Evolutionary conservation across 768 basidiomycete genomes (phyloP).

Genomic region (Kondoa malvinella): DNA sequence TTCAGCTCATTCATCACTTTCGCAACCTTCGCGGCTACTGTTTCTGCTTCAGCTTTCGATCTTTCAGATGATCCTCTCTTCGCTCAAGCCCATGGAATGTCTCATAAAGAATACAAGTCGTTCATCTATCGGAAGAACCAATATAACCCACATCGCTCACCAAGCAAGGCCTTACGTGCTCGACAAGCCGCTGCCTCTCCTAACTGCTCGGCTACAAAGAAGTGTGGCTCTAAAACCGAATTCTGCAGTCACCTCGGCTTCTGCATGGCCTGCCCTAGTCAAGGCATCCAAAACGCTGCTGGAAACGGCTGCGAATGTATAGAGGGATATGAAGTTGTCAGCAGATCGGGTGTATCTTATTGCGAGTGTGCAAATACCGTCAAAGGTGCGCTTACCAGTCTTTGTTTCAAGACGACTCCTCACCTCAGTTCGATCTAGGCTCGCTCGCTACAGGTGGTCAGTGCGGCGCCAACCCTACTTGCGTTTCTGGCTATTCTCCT

Average conservation of each 20-base stretch:
- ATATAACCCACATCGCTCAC: neutral
- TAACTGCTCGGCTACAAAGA: neutral
- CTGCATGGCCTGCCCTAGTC: neutral
- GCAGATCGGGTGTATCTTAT: too few species aligned
- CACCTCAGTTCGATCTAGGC: neutral
- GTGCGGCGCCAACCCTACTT: neutral
- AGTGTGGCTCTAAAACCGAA: neutral
- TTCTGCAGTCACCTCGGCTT: neutral
- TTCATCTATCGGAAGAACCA: neutral
- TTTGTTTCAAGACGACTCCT: neutral
- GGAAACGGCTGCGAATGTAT: neutral
- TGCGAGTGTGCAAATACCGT: too few species aligned
- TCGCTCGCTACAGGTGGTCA: neutral
- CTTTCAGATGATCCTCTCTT: neutral
- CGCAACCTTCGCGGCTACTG: neutral
- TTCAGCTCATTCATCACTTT: neutral
- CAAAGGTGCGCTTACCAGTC: neutral
- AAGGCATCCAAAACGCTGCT: neutral
- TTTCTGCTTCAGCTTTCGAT: neutral
- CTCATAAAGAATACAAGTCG: neutral
- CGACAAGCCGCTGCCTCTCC: neutral
- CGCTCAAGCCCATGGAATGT: neutral
- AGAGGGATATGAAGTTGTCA: too few species aligned
- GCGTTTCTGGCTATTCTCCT: neutral
- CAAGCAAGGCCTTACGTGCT: neutral